These are phyloP conservation scores for Debaryomyces udenii DNA, from an alignment of 1,139 yeast genomes.

Conservation along the genomic window DNA sequence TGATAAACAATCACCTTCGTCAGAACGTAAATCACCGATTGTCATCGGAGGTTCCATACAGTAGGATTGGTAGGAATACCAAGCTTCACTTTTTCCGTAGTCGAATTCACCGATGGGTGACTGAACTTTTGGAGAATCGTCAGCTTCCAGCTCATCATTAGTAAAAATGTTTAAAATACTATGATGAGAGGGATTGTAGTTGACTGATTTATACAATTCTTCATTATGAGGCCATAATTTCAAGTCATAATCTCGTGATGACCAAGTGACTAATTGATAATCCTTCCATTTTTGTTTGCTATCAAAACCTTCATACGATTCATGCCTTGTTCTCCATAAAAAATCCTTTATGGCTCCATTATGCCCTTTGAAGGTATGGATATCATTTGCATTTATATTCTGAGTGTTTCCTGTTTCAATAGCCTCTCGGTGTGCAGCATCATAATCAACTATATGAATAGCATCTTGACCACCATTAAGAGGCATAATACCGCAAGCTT, in stretches of 20 bases:
- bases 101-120: constrained; percentile 3
- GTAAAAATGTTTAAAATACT: constrained; percentile 28
- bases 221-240: constrained; percentile 79
- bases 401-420: constrained; percentile 31
- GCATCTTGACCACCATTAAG: constrained; percentile 82
- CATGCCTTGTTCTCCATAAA: constrained; percentile 73
- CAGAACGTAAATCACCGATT: constrained; percentile 36
- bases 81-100: constrained; percentile 9
- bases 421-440: constrained; percentile 47
- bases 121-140: constrained; percentile 7
- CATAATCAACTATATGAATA: constrained; percentile 65
- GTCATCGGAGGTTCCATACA: constrained; percentile 44
- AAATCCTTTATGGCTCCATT: constrained; percentile 84
- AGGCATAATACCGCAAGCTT: constrained; percentile 82
- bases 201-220: constrained; percentile 58
- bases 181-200: constrained; percentile 50
- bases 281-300: constrained; percentile 67
- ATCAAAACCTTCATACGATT: constrained; percentile 37
- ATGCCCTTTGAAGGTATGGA: constrained; percentile 76
- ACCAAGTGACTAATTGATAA: constrained; percentile 91
- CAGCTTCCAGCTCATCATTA: constrained; percentile 25
- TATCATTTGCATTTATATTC: constrained; percentile 41
- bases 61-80: constrained; percentile 36
- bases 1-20: constrained; percentile 41
- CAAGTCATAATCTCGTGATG: constrained; percentile 76